phyloP scores from a whole-genome alignment of 2,329 filamentous ascomycete genomes.

The Rosellinia necatrix region DNA sequence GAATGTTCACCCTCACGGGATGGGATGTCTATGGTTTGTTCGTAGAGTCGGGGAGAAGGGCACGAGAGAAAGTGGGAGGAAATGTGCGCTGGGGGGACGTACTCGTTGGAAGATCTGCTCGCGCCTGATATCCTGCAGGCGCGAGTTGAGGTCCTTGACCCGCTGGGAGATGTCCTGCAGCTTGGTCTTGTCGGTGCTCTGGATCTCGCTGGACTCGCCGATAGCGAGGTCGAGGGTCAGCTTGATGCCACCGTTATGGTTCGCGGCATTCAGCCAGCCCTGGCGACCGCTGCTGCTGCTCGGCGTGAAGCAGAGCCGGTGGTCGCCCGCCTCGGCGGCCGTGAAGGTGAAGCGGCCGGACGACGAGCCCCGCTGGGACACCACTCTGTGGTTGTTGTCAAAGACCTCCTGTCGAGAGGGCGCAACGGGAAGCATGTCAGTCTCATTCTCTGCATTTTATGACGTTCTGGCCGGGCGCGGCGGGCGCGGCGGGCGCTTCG shows the following conservation, averaged over 20 bases:
- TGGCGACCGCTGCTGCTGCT: slow-evolving; percentile 70
- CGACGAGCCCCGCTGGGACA: slow-evolving; percentile 78
- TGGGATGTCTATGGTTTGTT: too few species aligned
- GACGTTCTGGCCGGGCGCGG: too few species aligned
- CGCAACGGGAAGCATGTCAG: too few species aligned
- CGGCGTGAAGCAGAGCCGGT: slow-evolving; percentile 92
- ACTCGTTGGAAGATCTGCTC: slow-evolving; percentile 98
- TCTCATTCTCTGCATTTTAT: too few species aligned
- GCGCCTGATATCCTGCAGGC: slow-evolving; percentile 84
- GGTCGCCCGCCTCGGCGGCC: slow-evolving; percentile 91
- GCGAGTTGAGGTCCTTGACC: slow-evolving; percentile 84
- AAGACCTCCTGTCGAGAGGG: slow-evolving; percentile 86
- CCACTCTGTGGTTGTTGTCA: slow-evolving; percentile 96
- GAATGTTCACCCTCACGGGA: too few species aligned
- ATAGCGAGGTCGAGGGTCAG: slow-evolving; percentile 89
- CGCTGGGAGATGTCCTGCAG: slow-evolving; percentile 86
- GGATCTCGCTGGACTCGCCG: slow-evolving; percentile 91
- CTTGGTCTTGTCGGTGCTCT: slow-evolving; percentile 92
- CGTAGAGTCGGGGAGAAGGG: too few species aligned
- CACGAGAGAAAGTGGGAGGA: neutral
- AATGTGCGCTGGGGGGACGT: slow-evolving; percentile 39
- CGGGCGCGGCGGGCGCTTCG: too few species aligned
- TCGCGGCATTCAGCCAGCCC: slow-evolving; percentile 71
- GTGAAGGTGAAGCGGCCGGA: slow-evolving; percentile 93
- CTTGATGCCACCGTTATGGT: slow-evolving; percentile 76